phyloP scores from a whole-genome alignment of 345 rosid genomes.

The Abelmoschus esculentus region DNA sequence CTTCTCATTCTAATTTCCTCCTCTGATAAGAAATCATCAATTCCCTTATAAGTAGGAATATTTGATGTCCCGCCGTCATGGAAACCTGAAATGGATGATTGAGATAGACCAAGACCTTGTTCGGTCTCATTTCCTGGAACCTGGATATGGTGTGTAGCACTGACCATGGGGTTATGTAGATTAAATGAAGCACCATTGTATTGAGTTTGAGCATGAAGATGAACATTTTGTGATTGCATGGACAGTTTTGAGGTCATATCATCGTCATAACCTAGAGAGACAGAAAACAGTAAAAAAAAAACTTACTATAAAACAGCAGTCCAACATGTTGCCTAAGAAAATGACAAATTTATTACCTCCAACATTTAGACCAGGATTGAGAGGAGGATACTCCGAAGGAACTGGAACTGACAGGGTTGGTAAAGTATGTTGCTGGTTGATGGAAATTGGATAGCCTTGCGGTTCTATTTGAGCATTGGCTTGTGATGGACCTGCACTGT shows the following conservation, averaged over 20 bases:
- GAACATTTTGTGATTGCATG: conserved; percentile 39
- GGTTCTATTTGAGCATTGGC: conserved; percentile 25
- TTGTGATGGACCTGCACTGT: conserved; percentile 24
- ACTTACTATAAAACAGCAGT: not conserved
- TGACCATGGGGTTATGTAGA: conserved; percentile 35
- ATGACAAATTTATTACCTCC: conserved; percentile 39
- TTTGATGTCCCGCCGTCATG: conserved; percentile 38
- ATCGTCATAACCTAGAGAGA: conserved; percentile 44
- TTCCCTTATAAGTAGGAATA: conserved; percentile 39
- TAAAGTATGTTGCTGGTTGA: conserved; percentile 32
- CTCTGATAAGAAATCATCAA: conserved; percentile 61
- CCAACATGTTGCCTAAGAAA: not conserved
- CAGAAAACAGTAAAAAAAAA: not conserved
- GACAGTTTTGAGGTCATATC: conserved; percentile 33
- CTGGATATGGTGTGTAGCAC: conserved; percentile 28
- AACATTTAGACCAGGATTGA: conserved; percentile 41
- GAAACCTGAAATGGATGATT: conserved; percentile 31
- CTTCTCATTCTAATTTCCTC: conserved; percentile 84
- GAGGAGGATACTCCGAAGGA: conserved; percentile 44
- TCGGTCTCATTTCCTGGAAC: conserved; percentile 28
- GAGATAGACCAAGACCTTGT: conserved; percentile 32
- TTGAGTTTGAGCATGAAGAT: conserved; percentile 31
- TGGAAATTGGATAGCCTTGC: conserved; percentile 33
- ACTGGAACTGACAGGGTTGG: conserved; percentile 39
- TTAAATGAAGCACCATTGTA: conserved; percentile 42